Base-by-base conservation (phyloP, 1,284 basidiomycete genomes). In the Ustilago xerochloae region DNA sequence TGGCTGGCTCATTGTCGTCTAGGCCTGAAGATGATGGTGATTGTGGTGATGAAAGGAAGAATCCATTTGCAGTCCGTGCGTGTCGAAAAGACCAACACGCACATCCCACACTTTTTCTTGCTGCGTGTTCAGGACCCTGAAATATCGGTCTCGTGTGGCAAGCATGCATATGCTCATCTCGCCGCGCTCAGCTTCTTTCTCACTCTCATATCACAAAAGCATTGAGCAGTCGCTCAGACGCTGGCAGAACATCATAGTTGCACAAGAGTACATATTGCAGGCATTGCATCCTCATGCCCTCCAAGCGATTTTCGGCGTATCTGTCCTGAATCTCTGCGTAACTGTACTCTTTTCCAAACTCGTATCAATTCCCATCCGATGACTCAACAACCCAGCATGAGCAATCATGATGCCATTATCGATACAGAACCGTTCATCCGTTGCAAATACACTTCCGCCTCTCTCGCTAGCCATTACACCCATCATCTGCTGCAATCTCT, bases 391-490 rank as follows among this genome's bases (percentile, higher is more conserved):
- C 26, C 96, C 96, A 2, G 97, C 97, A 85, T 99, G 97, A 1
- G 97, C 97, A 61, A 99, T 99, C 97, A 99, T 99, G 81, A 99
- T 96, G 3, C 97, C 97, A 81, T 99, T 99, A 85, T 99, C 97
- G 70, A 99, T 98, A 85, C 96, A 98, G 85, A 97, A 98, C 58
- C 94, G 88, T 86, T 98, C 95, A 85, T 99, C 97, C 0, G 93
- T 99, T 0, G 94, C 94, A 85, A 97, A 99, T 8, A 99, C 91
- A 51, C 89, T 89, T 0, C 96, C 97, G 33, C 89, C 90, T 22
- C 97, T 89, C 85, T 99, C 97, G 64, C 87, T 84, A 1, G 93
- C 93, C 97, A 99, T 99, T 69, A 93, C 90, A 15, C 91, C 91
- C 97, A 99, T 99, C 97, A 99, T 99, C 72, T 96, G 89, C 86